Percentiles rank a stretch among this genome's conserved stretches.
Evolutionary conservation across 1,139 yeast genomes (phyloP).

Genomic region (Kluyveromyces sp.): DNA sequence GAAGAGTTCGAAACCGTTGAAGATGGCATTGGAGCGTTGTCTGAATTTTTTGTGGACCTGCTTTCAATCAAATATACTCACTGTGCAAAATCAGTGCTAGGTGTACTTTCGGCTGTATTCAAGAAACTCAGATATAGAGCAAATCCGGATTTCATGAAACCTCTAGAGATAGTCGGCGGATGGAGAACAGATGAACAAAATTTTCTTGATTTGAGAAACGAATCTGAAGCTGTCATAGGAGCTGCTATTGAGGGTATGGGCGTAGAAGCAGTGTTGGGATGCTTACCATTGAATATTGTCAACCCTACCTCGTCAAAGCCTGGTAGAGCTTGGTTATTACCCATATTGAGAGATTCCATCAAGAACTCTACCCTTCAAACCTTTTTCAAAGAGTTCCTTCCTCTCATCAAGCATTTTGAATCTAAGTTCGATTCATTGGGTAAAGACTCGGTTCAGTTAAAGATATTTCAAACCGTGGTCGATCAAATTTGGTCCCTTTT

Average conservation of each 20-base stretch:
- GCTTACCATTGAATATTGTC: constrained; percentile 71
- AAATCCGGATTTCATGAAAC: constrained; percentile 63
- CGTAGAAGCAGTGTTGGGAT: constrained; percentile 69
- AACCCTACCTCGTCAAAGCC: constrained; percentile 43
- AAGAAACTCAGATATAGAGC: constrained; percentile 59
- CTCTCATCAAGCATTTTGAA: constrained; percentile 55
- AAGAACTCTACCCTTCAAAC: constrained; percentile 61
- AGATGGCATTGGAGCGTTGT: constrained; percentile 47
- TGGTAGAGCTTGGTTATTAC: constrained; percentile 93
- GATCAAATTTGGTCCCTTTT: constrained; percentile 91
- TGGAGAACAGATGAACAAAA: constrained; percentile 77
- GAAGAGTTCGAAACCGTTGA: constrained; percentile 51
- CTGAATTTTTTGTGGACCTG: constrained; percentile 49
- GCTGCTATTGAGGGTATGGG: constrained; percentile 77
- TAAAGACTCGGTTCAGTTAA: constrained; percentile 56
- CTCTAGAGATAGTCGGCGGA: constrained; percentile 69
- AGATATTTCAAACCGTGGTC: constrained; percentile 71
- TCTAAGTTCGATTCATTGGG: constrained; percentile 32
- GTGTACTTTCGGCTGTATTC: constrained; percentile 58
- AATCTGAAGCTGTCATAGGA: constrained; percentile 74
- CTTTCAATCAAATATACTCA: constrained; percentile 68
- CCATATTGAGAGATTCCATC: constrained; percentile 83
- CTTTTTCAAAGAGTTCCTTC: constrained; percentile 58
- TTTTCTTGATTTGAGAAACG: constrained; percentile 63
- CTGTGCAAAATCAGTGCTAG: constrained; percentile 70